A percentile compares a stretch with the other conserved stretches of the same genome.
Evolutionary conservation across 257 asterid genomes (phyloP).

Genomic region (Mentha longifolia): DNA sequence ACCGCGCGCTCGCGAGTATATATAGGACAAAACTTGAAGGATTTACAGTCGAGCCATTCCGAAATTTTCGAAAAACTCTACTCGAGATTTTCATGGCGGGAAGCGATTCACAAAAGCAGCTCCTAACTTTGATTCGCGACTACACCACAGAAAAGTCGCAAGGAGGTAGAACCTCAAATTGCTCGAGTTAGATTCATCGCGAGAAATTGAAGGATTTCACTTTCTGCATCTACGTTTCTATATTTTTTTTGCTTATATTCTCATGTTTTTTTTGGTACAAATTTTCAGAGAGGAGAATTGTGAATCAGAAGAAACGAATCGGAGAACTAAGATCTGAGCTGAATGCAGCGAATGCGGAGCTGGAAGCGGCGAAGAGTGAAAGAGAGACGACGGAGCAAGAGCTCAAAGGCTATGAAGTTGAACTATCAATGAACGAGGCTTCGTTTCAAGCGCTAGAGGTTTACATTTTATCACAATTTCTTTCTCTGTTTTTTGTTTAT

Average conservation of each 20-base stretch:
- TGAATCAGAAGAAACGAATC: slow-evolving; percentile 59
- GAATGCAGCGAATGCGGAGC: slow-evolving; percentile 50
- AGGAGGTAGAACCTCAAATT: slow-evolving; percentile 55
- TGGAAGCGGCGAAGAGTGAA: slow-evolving; percentile 60
- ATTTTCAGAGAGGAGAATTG: slow-evolving; percentile 60
- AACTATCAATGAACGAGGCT: slow-evolving; percentile 59
- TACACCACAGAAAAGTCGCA: slow-evolving; percentile 68
- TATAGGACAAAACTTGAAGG: neutral
- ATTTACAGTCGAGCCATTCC: neutral
- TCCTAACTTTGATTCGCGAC: slow-evolving; percentile 70
- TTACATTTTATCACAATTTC: no score
- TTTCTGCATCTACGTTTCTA: neutral
- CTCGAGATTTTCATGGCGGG: slow-evolving; percentile 70
- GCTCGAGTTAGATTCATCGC: neutral
- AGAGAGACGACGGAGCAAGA: slow-evolving; percentile 76
- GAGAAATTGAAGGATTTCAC: neutral
- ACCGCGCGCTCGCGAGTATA: neutral
- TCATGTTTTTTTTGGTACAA: neutral
- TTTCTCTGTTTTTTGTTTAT: neutral
- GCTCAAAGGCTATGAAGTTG: slow-evolving; percentile 74
- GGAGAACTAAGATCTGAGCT: slow-evolving; percentile 63
- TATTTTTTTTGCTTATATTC: neutral
- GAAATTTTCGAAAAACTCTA: neutral
- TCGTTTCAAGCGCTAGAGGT: slow-evolving; percentile 74
- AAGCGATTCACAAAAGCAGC: slow-evolving; percentile 64